Conservation (phyloP, 2,329 filamentous ascomycete genomes). For the Mariannaea elegans region DNA sequence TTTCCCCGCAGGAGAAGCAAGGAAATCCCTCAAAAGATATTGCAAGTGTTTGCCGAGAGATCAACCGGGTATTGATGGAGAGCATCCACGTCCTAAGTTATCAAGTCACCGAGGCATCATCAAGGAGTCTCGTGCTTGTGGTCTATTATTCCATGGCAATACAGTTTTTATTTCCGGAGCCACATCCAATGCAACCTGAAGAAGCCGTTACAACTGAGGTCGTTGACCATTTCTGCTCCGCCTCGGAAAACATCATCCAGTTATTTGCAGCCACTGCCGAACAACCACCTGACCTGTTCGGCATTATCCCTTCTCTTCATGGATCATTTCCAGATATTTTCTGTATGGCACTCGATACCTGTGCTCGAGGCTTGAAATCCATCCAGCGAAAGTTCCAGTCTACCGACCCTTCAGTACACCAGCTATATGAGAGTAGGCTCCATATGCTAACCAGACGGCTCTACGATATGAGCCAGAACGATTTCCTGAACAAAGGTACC, state of each 20-base stretch:
- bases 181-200: conserved; percentile 26
- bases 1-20: conserved; percentile 34
- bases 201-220: conserved; percentile 34
- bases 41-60: conserved; percentile 39
- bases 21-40: conserved; percentile 31
- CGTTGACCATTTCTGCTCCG: conserved; percentile 42
- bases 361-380: conserved; percentile 40
- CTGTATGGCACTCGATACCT: conserved; percentile 44
- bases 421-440: conserved; percentile 37
- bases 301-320: conserved; percentile 30
- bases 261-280: conserved; percentile 33
- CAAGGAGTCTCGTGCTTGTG: conserved; percentile 40
- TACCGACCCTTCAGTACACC: conserved; percentile 31
- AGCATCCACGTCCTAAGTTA: conserved; percentile 36
- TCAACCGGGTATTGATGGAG: conserved; percentile 39
- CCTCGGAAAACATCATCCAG: conserved; percentile 41
- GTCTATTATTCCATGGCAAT: conserved; percentile 47
- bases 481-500: conserved; percentile 39
- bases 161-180: conserved; percentile 44
- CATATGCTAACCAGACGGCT: conserved; percentile 37
- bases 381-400: conserved; percentile 34
- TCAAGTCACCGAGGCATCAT: conserved; percentile 35
- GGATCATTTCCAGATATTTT: conserved; percentile 41
- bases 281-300: conserved; percentile 32
- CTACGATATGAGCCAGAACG: conserved; percentile 40